Evolutionary conservation across 345 rosid genomes (phyloP).

Genomic region (Tarenaya hassleriana): DNA sequence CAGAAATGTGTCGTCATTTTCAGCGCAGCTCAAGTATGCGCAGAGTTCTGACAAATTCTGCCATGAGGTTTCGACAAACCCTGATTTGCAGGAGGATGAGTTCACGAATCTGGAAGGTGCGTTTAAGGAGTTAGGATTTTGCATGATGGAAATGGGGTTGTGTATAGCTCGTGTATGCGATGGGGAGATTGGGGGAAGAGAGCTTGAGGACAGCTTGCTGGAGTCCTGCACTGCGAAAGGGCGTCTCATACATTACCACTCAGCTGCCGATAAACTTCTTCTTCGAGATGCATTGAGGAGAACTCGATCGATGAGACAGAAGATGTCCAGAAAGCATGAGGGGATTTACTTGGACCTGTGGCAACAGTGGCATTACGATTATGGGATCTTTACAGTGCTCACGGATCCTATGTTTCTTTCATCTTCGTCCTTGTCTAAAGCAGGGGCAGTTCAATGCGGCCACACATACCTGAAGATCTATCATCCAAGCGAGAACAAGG

Average conservation of each 20-base stretch:
- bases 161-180: conserved; percentile 67
- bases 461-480: conserved; percentile 53
- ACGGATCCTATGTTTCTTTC: conserved; percentile 73
- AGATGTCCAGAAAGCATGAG: conserved; percentile 16
- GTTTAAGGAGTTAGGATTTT: conserved; percentile 61
- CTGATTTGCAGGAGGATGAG: conserved; percentile 28
- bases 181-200: conserved; percentile 57
- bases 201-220: conserved; percentile 57
- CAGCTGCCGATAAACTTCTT: conserved; percentile 39
- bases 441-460: conserved; percentile 27
- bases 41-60: conserved; percentile 23
- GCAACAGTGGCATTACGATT: conserved; percentile 98
- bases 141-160: conserved; percentile 75
- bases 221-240: conserved; percentile 79
- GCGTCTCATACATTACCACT: conserved; percentile 88
- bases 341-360: conserved; percentile 40
- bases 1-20: conserved; percentile 73
- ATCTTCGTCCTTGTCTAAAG: conserved; percentile 22
- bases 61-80: conserved; percentile 18
- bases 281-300: conserved; percentile 33
- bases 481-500: conserved; percentile 46
- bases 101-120: conserved; percentile 43
- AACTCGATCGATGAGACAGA: conserved; percentile 23
- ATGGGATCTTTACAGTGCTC: conserved; percentile 79
- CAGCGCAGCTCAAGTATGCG: conserved; percentile 53